These are phyloP conservation scores for Colletotrichum sp. DNA, from an alignment of 2,329 filamentous ascomycete genomes.

Conservation along the genomic window DNA sequence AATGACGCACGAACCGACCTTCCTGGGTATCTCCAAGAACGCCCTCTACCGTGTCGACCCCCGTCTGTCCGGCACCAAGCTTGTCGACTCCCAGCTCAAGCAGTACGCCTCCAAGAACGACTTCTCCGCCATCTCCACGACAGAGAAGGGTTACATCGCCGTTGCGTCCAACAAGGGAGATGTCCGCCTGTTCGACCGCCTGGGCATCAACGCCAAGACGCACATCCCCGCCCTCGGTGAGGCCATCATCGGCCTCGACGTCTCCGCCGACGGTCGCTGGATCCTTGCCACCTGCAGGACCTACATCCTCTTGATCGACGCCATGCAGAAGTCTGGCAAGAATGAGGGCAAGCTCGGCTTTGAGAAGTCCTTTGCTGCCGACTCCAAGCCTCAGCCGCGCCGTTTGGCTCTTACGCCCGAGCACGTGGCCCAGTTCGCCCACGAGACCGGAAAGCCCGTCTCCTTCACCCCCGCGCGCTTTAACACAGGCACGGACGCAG, in stretches of 20 bases:
- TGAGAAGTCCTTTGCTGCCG: conserved; percentile 89
- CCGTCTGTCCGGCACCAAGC: conserved; percentile 85
- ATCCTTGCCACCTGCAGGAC: conserved; percentile 92
- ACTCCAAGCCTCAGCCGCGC: conserved; percentile 90
- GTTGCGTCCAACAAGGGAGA: conserved; percentile 98
- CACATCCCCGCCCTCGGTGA: conserved; percentile 95
- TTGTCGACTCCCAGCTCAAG: conserved; percentile 91
- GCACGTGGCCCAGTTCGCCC: conserved; percentile 96
- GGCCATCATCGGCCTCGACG: conserved; percentile 91
- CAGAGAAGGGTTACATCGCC: conserved; percentile 94
- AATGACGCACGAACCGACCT: conserved; percentile 94
- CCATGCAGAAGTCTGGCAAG: conserved; percentile 89
- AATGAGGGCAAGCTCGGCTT: conserved; percentile 99
- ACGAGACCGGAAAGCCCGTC: conserved; percentile 88
- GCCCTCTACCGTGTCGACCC: conserved; percentile 94
- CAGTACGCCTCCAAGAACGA: conserved; percentile 97
- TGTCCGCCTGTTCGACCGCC: conserved; percentile 92
- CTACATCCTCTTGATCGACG: conserved; percentile 92
- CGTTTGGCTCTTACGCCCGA: conserved; percentile 87
- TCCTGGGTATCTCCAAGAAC: conserved; percentile 91
- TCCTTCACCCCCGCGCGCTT: conserved; percentile 92
- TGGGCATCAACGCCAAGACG: conserved; percentile 97
- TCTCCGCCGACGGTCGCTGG: conserved; percentile 95
- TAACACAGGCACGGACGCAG: conserved; percentile 81
- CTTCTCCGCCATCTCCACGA: conserved; percentile 92